Conservation (phyloP, 2,329 filamentous ascomycete species). For the Pseudogymnoascus sp. region DNA sequence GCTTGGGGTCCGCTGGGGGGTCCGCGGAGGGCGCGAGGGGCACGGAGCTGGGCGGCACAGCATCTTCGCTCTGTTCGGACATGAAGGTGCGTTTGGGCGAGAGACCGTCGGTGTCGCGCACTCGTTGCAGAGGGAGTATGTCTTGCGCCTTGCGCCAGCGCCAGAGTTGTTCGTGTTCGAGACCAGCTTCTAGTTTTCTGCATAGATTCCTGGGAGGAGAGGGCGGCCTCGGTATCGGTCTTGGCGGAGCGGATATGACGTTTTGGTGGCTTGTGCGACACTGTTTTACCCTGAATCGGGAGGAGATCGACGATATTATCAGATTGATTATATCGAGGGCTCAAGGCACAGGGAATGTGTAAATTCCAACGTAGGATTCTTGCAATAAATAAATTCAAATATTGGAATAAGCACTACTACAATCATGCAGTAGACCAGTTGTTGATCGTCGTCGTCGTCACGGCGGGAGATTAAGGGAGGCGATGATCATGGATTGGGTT, state of each 20-base stretch:
- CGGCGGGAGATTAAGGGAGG: conserved; percentile 3
- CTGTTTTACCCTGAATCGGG: background rate
- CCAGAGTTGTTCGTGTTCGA: background rate
- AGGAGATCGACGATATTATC: conserved; percentile 1
- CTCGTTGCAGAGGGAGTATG: background rate
- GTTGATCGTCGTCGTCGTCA: conserved; percentile 4
- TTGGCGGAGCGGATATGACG: conserved; percentile 5
- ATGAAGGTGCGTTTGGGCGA: conserved; percentile 4
- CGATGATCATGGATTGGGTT: conserved; percentile 8
- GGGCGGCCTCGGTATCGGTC: background rate
- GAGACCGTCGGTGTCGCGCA: background rate
- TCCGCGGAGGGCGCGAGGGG: background rate
- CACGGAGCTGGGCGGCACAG: conserved; percentile 7
- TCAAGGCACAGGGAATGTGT: background rate
- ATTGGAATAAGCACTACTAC: background rate
- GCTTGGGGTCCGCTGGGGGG: background rate
- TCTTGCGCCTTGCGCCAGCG: conserved; percentile 1
- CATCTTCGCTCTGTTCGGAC: conserved; percentile 4
- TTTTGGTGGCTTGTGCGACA: conserved; percentile 7
- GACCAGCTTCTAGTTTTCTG: background rate
- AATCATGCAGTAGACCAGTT: background rate
- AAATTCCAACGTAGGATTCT: background rate
- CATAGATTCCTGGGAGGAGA: background rate
- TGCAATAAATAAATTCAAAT: background rate
- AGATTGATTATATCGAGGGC: background rate